Base-by-base conservation (phyloP, 768 basidiomycete genomes). In the Phaeotremella fagi region DNA sequence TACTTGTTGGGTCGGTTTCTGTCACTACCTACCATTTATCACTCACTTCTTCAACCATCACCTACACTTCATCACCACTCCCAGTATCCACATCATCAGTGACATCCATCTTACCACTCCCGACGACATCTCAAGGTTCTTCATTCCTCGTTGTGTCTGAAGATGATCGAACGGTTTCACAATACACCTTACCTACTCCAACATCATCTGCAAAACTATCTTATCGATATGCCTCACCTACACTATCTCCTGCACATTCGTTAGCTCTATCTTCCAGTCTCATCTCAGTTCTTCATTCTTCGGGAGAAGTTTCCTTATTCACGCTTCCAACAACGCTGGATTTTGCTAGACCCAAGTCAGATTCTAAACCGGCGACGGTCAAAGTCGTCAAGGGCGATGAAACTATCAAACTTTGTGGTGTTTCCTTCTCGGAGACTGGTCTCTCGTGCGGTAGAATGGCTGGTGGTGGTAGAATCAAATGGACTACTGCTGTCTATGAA, bases 301-400 rank as follows among this genome's bases (percentile, higher is more conserved):
- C 73, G 1, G 73, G 73, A 24, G 69, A 72, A 47, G 56, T 70
- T n/a, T 68, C 62, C 7, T 27, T 74, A n/a, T 74, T 70, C 59
- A 50, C 55, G 6, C n/a, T 69, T 0, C 66, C 69, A 1, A 26
- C 57, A 15, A 44, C 59, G 20, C 45, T 66, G 2, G 63, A 66
- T 48, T 56, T 69, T 46, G 35, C 52, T n/a, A 54, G 61, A 38
- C 69, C 69, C 1, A 61, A 65, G 35, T 60, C 69, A 4, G 63
- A 66, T 38, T 63, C 63, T 11, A 63, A 64, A 31, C 66, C 69
- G 2, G 44, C 41, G n/a, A 43, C 57, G 14, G 37, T 64, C 48
- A 57, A 59, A 33, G 24, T 71, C 0, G 51, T 66, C 15, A 60
- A 65, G 52, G 63, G 66, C 38, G 61, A 60, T 14, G 66, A 66